Evolutionary conservation across 495 filamentous ascomycete species (phyloP).

Genomic region (Penicillium soppii): DNA sequence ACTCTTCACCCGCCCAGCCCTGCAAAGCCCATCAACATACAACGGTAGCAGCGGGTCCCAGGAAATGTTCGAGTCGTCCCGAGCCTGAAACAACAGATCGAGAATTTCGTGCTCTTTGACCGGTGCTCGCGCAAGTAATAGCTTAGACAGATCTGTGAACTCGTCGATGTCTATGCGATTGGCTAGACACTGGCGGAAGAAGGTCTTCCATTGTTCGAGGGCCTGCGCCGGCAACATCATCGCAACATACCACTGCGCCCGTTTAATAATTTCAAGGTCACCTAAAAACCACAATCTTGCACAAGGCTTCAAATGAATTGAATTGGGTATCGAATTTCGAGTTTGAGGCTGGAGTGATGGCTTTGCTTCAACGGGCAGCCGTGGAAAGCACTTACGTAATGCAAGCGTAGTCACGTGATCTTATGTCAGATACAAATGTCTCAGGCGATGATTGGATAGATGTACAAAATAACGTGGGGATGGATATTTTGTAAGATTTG

Average conservation of each 20-base stretch:
- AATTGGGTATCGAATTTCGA: background rate
- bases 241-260: slow-evolving; percentile 5
- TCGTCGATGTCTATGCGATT: slow-evolving; percentile 44
- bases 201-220: slow-evolving; percentile 43
- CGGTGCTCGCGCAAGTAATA: slow-evolving; percentile 32
- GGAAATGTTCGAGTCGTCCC: slow-evolving; percentile 41
- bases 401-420: background rate
- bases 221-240: slow-evolving; percentile 23
- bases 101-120: slow-evolving; percentile 47
- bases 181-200: slow-evolving; percentile 43
- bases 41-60: slow-evolving; percentile 64
- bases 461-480: too few relatives aligned
- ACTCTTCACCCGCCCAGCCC: slow-evolving; percentile 50
- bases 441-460: too few relatives aligned
- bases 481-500: too few relatives aligned
- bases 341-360: background rate
- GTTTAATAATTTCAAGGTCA: too few relatives aligned
- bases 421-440: background rate
- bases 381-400: background rate
- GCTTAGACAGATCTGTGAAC: slow-evolving; percentile 37
- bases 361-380: background rate
- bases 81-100: slow-evolving; percentile 58
- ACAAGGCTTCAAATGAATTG: too few relatives aligned
- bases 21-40: slow-evolving; percentile 63
- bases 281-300: too few relatives aligned